phyloP scores from a whole-genome alignment of 2,329 filamentous ascomycete species.

The Helotiales sp. region DNA sequence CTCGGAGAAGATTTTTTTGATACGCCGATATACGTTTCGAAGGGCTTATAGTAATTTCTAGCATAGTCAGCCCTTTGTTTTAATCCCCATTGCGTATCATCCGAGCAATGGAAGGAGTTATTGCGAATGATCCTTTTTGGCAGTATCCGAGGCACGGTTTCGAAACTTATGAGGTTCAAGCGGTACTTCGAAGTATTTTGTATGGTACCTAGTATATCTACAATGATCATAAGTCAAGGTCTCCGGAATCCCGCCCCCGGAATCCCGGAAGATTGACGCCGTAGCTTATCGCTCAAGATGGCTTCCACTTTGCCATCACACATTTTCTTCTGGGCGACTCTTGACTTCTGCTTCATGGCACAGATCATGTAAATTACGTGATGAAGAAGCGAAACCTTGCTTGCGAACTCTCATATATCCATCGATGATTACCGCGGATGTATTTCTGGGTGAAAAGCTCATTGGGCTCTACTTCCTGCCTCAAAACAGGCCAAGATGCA shows the following conservation, averaged over 20 bases:
- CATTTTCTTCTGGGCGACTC: background rate
- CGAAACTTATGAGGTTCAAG: background rate
- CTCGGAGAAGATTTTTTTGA: background rate
- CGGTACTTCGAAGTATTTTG: background rate
- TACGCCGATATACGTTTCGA: background rate
- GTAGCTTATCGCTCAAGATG: background rate
- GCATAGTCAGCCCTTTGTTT: background rate
- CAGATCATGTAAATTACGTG: background rate
- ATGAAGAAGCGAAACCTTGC: background rate
- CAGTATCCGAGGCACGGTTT: background rate
- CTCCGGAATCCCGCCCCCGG: background rate
- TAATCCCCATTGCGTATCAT: background rate
- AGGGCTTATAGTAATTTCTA: background rate
- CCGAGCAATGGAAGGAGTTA: background rate
- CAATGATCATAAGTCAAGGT: background rate
- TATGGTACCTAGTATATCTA: background rate
- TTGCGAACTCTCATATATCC: background rate
- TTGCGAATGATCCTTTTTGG: background rate
- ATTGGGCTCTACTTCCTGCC: background rate
- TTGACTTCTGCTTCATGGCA: background rate
- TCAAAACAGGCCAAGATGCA: background rate
- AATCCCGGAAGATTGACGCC: slow-evolving; percentile 3
- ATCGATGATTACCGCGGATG: background rate
- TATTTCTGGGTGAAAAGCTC: background rate
- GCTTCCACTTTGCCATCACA: background rate